phyloP scores from a whole-genome alignment of 2,329 filamentous ascomycete species.

The Ceratocystis colombiana region DNA sequence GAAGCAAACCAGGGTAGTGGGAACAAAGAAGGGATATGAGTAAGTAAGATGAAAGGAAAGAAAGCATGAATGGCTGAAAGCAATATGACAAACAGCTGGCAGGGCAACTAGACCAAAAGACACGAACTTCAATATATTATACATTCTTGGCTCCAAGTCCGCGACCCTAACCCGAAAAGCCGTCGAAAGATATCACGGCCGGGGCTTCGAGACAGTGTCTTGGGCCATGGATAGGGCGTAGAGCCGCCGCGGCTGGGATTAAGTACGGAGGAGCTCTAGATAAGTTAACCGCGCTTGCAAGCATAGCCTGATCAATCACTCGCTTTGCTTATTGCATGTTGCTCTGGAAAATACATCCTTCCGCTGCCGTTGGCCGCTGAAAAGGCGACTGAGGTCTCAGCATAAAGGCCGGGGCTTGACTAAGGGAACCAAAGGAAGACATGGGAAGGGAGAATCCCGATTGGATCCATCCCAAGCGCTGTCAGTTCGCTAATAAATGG shows the following conservation, averaged over 20 bases:
- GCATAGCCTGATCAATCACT: too few species aligned
- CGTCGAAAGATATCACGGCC: neutral
- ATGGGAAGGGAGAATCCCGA: neutral
- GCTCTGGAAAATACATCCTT: too few species aligned
- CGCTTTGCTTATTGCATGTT: too few species aligned
- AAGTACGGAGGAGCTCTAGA: too few species aligned
- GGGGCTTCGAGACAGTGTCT: neutral
- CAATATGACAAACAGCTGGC: neutral
- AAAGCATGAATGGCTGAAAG: neutral
- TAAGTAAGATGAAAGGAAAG: neutral
- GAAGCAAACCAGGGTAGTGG: neutral
- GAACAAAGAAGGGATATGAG: neutral
- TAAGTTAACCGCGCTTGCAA: too few species aligned
- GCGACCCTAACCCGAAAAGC: neutral
- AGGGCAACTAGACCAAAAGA: neutral
- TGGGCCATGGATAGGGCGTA: neutral
- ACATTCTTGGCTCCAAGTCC: too few species aligned
- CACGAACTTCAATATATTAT: too few species aligned
- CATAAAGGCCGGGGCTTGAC: neutral
- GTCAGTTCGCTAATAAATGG: conserved; percentile 5
- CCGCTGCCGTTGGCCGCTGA: too few species aligned
- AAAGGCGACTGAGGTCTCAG: too few species aligned
- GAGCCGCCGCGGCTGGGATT: too few species aligned
- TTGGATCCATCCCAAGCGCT: neutral
- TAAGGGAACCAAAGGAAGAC: neutral